A percentile compares a stretch with the other conserved stretches of the same genome.
Evolutionary conservation across 2,329 filamentous ascomycete species (phyloP).

Genomic region (Fusarium ambrosium): DNA sequence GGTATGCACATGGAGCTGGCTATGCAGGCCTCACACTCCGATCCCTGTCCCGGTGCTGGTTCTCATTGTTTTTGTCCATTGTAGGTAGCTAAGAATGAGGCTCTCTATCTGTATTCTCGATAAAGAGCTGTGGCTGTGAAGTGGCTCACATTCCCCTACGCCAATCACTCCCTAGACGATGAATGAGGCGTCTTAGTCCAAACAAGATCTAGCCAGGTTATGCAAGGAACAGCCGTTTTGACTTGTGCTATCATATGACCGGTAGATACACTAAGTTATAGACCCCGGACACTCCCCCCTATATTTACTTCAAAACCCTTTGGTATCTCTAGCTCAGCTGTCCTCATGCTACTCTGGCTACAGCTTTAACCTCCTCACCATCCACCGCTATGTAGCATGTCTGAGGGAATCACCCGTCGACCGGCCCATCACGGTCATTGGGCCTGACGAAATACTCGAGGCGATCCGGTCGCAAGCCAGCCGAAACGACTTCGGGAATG

Average conservation of each 20-base stretch:
- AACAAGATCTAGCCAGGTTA: not conserved
- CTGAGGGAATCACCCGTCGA: not conserved
- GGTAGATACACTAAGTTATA: not conserved
- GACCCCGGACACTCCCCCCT: not conserved
- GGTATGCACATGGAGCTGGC: not conserved
- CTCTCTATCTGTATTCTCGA: not conserved
- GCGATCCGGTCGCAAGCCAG: not conserved
- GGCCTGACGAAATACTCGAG: not conserved
- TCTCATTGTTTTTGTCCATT: not conserved
- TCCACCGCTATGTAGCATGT: not conserved
- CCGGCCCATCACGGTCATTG: not conserved
- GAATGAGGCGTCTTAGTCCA: not conserved
- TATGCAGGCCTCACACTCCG: not conserved
- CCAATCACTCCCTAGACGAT: not conserved
- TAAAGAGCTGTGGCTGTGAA: not conserved
- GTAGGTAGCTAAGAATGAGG: not conserved
- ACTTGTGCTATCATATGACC: not conserved
- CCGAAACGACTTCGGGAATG: not conserved
- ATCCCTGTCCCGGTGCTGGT: not conserved
- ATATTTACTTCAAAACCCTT: not conserved
- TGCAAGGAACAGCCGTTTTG: slow-evolving; percentile 6
- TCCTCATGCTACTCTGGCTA: not conserved
- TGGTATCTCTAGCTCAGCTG: too few relatives aligned
- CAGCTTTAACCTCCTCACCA: not conserved
- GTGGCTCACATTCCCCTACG: not conserved